A percentile compares a stretch with the other conserved stretches of the same genome.
phyloP scores from a whole-genome alignment of 2,329 filamentous ascomycete species.

The Trichophyton mentagrophytes region DNA sequence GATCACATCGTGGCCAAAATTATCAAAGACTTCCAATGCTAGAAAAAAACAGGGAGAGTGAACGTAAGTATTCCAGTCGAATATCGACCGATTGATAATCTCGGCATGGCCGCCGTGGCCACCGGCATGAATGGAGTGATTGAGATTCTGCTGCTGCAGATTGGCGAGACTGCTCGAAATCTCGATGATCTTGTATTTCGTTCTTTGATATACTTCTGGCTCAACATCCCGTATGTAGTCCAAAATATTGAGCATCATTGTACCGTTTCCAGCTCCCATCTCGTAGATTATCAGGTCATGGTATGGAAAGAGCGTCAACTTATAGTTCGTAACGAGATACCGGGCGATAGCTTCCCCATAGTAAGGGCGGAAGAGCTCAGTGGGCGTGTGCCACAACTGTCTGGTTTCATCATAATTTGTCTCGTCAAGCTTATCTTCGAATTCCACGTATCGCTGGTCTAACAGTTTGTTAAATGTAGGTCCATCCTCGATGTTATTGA shows the following conservation, averaged over 20 bases:
- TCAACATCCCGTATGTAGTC: conserved; percentile 88
- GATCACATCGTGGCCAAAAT: conserved; percentile 88
- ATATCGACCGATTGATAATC: conserved; percentile 88
- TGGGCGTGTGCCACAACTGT: conserved; percentile 96
- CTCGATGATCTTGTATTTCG: conserved; percentile 90
- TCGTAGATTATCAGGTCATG: conserved; percentile 97
- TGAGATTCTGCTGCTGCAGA: conserved; percentile 60
- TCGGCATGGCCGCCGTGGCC: conserved; percentile 79
- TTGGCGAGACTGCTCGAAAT: conserved; percentile 72
- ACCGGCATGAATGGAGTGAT: conserved; percentile 51
- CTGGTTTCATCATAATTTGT: conserved; percentile 59
- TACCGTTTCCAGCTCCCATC: conserved; percentile 94
- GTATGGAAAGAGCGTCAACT: conserved; percentile 84
- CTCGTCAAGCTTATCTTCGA: conserved; percentile 76
- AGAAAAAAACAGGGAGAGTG: conserved; percentile 93
- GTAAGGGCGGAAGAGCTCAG: conserved; percentile 88
- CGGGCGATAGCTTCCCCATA: conserved; percentile 97
- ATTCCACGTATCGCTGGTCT: conserved; percentile 69
- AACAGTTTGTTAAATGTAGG: conserved; percentile 68
- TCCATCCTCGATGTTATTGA: conserved; percentile 68
- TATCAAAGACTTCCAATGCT: conserved; percentile 96
- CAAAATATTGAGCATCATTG: conserved; percentile 93
- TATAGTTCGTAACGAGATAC: conserved; percentile 92
- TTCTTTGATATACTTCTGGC: conserved; percentile 84
- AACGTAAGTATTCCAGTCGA: conserved; percentile 84